Base-by-base conservation (phyloP, 2,329 filamentous ascomycete species). In the Lasiodiplodia hormozganensis region DNA sequence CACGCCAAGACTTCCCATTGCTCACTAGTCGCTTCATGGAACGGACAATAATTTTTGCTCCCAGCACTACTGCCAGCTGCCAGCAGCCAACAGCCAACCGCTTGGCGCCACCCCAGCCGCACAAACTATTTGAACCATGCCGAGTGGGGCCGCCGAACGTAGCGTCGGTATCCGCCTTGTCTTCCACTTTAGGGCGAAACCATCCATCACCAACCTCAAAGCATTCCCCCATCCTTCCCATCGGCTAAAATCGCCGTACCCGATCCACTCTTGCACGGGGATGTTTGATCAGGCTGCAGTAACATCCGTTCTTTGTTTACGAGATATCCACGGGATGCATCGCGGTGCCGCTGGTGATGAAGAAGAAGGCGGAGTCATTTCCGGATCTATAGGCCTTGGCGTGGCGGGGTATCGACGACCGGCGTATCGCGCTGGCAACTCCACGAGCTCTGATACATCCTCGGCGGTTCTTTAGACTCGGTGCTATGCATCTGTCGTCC, bases 11-110 rank as follows among this genome's bases (percentile, higher is more conserved):
- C 10, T 38, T 52, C 23, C 43, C 3, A 36, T 36, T 23, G 11
- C 51, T 38, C 28, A 34, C 34, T 64, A 64, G 47, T 18, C 36
- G 43, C 60, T 31, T 64, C 21, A 31, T 38, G 25, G 21, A 52
- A 36, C 58, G 8, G 18, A 12, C 38, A 31, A n/a, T 47, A 31
- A 47, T 47, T 8, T 10, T 47, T 21, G 7, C 18, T 47, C 18
- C n/a, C 2, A 47, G n/a, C n/a, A 21, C 43, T 47, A 11, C 43
- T 10, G 18, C 6, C 31, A 47, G 11, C n/a, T n/a, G 43, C 43
- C 23, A 60, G 36, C 25, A 34, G 38, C 36, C 7, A n/a, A 25
- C 31, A 23, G 12, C 21, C 38, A 60, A 47, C 36, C 21, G 36
- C 21, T 23, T 18, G n/a, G 21, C 8, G 16, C 14, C 56, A 18